phyloP scores from a whole-genome alignment of 495 filamentous ascomycete species.

The Aspergillus incahuasiensis region DNA sequence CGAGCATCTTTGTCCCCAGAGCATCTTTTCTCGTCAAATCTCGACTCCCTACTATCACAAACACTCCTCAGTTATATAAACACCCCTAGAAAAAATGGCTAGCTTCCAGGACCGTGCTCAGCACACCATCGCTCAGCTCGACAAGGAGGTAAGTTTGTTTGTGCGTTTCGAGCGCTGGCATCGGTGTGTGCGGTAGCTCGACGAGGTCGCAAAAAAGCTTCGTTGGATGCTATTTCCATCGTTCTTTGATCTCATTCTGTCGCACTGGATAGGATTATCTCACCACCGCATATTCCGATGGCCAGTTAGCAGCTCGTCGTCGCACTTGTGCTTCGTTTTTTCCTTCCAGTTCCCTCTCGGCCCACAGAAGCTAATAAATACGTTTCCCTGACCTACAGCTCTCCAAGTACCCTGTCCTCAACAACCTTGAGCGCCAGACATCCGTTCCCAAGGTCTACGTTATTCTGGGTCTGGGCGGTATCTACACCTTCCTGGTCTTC shows the following conservation, averaged over 20 bases:
- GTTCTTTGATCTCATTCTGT: neutral
- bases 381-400: constrained; percentile 53
- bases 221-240: neutral
- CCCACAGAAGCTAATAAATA: constrained; percentile 14
- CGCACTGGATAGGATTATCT: neutral
- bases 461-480: constrained; percentile 72
- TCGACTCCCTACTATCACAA: neutral
- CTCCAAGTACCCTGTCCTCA: constrained; percentile 89
- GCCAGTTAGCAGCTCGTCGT: neutral
- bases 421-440: constrained; percentile 95
- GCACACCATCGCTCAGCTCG: constrained; percentile 82
- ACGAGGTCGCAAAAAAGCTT: neutral
- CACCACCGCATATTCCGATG: neutral
- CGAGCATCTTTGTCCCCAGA: constrained; percentile 1
- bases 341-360: constrained; percentile 6
- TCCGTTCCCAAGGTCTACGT: constrained; percentile 94
- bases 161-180: constrained; percentile 21
- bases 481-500: constrained; percentile 98
- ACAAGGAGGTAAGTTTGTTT: constrained; percentile 82
- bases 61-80: constrained; percentile 1
- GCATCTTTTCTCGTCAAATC: neutral
- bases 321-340: constrained; percentile 2
- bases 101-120: constrained; percentile 92
- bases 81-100: constrained; percentile 37
- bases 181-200: constrained; percentile 25